A percentile compares a stretch with the other conserved stretches of the same genome.
These are phyloP conservation scores for Chlorophyllum brunneum DNA, from an alignment of 768 basidiomycete genomes.

Conservation along the genomic window DNA sequence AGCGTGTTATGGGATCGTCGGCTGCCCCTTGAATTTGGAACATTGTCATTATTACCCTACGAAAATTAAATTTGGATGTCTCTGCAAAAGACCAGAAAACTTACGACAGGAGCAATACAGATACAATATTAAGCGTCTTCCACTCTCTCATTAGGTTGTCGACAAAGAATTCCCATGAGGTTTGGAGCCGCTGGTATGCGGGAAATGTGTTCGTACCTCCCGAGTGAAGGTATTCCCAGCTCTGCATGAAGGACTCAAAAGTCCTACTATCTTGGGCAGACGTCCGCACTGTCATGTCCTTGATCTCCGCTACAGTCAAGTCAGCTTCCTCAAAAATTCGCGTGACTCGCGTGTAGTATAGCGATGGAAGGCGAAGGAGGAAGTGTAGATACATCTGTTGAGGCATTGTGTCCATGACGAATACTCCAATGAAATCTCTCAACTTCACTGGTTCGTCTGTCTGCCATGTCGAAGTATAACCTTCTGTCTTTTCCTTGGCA, in stretches of 20 bases:
- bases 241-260: no score
- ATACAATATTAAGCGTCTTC: constrained; percentile 26
- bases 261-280: not conserved
- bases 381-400: constrained; percentile 11
- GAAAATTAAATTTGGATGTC: not conserved
- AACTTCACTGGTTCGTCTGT: no score
- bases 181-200: constrained; percentile 17
- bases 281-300: constrained; percentile 4
- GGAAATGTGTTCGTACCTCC: no score
- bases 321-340: constrained; percentile 13
- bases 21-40: constrained; percentile 34
- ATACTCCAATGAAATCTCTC: no score
- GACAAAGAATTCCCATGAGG: constrained; percentile 23
- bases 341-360: constrained; percentile 15
- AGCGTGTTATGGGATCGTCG: constrained; percentile 48
- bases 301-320: not conserved
- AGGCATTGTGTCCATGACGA: not conserved
- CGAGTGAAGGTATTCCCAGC: no score
- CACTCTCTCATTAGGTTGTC: constrained; percentile 24
- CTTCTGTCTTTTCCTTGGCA: no score
- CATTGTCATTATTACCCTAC: constrained; percentile 27
- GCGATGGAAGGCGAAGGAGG: constrained; percentile 11
- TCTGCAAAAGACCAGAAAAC: not conserved
- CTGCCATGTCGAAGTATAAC: no score
- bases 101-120: constrained; percentile 20